These are phyloP conservation scores for Schizochytrium sp. DNA, from an alignment of 108 stramenopile genomes.

Conservation along the genomic window DNA sequence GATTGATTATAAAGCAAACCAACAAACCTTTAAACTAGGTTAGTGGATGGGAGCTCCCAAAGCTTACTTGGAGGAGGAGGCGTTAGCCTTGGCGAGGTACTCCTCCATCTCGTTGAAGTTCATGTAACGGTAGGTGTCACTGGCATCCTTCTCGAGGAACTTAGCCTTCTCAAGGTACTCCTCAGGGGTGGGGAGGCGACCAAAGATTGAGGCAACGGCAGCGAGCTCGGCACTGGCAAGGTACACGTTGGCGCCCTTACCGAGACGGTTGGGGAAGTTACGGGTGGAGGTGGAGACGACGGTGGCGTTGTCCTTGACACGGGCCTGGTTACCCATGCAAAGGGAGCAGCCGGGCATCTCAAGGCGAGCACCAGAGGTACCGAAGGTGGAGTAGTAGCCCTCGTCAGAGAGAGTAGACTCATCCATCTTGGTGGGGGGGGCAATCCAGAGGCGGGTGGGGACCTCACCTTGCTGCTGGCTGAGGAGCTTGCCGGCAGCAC, in stretches of 20 bases:
- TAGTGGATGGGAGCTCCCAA: too few relatives aligned
- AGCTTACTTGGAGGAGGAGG: conserved; percentile 49
- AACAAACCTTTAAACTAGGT: too few relatives aligned
- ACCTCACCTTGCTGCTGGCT: conserved; percentile 79
- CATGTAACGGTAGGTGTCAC: conserved; percentile 94
- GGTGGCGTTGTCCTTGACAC: conserved; percentile 89
- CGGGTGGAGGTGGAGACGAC: conserved; percentile 92
- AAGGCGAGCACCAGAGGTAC: conserved; percentile 89
- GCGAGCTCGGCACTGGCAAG: conserved; percentile 91
- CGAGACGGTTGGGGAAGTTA: conserved; percentile 96
- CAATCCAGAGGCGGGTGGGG: conserved; percentile 91
- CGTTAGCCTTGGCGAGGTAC: conserved; percentile 82
- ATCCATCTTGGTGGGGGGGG: conserved; percentile 96
- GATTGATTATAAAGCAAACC: too few relatives aligned
- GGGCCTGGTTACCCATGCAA: conserved; percentile 98
- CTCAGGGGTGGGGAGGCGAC: conserved; percentile 86
- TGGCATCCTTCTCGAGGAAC: conserved; percentile 84
- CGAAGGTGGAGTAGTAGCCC: conserved; percentile 95
- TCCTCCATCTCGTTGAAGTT: conserved; percentile 93
- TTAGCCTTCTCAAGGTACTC: conserved; percentile 87
- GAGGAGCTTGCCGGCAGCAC: conserved; percentile 93
- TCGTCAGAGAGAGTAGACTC: conserved; percentile 93
- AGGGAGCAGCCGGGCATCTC: conserved; percentile 96
- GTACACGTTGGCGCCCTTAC: conserved; percentile 94
- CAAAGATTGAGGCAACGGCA: conserved; percentile 87